Conservation (phyloP, 495 filamentous ascomycete species). For the Lasiosphaeris hirsuta region DNA sequence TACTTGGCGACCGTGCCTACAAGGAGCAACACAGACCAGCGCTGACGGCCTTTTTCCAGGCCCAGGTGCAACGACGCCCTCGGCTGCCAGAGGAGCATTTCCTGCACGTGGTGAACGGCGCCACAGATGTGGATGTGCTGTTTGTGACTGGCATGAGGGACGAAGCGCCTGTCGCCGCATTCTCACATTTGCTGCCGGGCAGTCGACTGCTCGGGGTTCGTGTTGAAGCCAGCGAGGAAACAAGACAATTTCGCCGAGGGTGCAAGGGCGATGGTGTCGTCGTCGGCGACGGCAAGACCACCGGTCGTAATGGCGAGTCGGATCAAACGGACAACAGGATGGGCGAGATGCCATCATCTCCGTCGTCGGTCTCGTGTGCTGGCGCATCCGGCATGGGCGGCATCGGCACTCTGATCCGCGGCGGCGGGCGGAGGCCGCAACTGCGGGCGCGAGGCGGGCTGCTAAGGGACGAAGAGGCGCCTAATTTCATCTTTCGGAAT, state of each 20-base stretch:
- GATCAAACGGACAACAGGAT: no score
- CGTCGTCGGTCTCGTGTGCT: no score
- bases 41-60: slow-evolving; percentile 53
- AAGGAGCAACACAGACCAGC: slow-evolving; percentile 59
- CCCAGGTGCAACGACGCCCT: slow-evolving; percentile 45
- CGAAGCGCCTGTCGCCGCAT: slow-evolving; percentile 52
- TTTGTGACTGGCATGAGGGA: slow-evolving; percentile 68
- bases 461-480: no score
- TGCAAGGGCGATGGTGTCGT: slow-evolving; percentile 21
- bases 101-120: slow-evolving; percentile 42
- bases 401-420: no score
- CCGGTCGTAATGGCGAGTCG: no score
- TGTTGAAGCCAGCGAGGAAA: slow-evolving; percentile 46
- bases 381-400: no score
- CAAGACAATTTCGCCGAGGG: slow-evolving; percentile 41
- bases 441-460: no score
- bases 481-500: slow-evolving; percentile 54
- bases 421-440: no score
- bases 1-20: slow-evolving; percentile 55
- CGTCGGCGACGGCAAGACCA: no score
- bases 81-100: slow-evolving; percentile 56
- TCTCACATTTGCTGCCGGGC: slow-evolving; percentile 55
- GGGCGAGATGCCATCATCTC: no score
- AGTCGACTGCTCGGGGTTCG: slow-evolving; percentile 54
- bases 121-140: slow-evolving; percentile 52